Evolutionary conservation across 1,139 yeast species (phyloP), one percentile per base, ranked within the genome.

Genomic region (Hyphopichia burtonii): DNA sequence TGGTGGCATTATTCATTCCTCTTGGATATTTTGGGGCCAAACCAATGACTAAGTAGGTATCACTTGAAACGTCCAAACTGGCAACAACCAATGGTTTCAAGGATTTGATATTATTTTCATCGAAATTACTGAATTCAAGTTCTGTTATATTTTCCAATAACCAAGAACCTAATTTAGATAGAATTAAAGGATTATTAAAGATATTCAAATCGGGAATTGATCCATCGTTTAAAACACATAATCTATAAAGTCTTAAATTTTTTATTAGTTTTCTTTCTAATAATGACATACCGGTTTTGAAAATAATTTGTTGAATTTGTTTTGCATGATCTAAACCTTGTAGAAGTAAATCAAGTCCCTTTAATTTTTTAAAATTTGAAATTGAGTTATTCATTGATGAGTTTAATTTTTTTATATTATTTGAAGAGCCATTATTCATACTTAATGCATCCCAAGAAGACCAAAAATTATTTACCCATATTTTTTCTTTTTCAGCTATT

Each of bases 401-500:
- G 18, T 44, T 42, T n/a, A 31, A n/a, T 8, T 34, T 34, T 18
- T 38, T 38, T 12, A 23, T 10, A 28, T 38, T 41, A 25, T 48
- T 52, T 14, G 47, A 37, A 4, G 14, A 7, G 3, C 22, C 19
- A 28, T 59, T 59, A 38, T 73, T 72, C 59, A 82, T 83, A 45
- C 61, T 69, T 39, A 91, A 69, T 1, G 98, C 89, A 65, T 93
- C 99, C 94, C 96, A 94, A 12, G 96, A 87, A 27, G 82, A 76
- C 98, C 99, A 93, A 60, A 94, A 94, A 58, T 91, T 90, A 41
- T 80, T 77, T 3, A 91, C 82, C 95, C 96, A 93, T 38, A 78
- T 75, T 50, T 82, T 78, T 51, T 86, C 91, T 54, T 82, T 70
- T 41, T 67, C 67, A 14, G 65, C 64, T 25, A 82, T 76, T 42